Evolutionary conservation across 192 early-diverging fungal genomes (phyloP), one percentile per base, ranked within the genome.

Genomic region (Backusella liffmaniae): DNA sequence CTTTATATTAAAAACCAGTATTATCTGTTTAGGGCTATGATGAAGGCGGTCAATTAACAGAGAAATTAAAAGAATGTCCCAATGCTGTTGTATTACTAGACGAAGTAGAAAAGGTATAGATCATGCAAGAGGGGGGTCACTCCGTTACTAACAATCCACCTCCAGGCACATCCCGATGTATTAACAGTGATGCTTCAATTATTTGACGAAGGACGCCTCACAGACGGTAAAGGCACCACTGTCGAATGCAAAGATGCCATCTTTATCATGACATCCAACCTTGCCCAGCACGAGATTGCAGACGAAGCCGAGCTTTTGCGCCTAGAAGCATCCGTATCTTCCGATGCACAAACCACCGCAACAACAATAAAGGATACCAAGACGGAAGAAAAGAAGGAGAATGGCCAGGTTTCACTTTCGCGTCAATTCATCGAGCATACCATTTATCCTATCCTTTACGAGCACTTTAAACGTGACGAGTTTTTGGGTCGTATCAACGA

Each of bases 401-500:
- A 85, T n/a, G 66, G 70, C 41, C 65, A 77, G 18, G 75, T 78
- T 4, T 83, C 79, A 5, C 66, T 85, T 10, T 83, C 81, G 13
- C 73, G 82, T 41, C 59, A 67, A 62, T 85, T 85, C 69, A 79
- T 85, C 49, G 79, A 85, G 44, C 74, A 77, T 18, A 70, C 67
- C 26, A 84, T 85, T 8, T 84, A 85, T 70, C 84, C 84, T 13
- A 85, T 85, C 66, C 80, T 85, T 6, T 80, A 83, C 37, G 46
- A 78, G 62, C 82, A 85, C 65, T 85, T 85, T 49, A 67, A 72
- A 0, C 76, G 84, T 16, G 84, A 85, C 44, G 84, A 85, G 66
- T 85, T 85, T 34, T 37, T 85, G 7, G 84, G 84, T 39, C 78
- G 84, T 18, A 85, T 85, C 36, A 85, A 85, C 12, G 84, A 85